Evolutionary conservation across 257 asterid species (phyloP), one percentile per base, ranked within the genome.

Genomic region (Gentiana dahurica): DNA sequence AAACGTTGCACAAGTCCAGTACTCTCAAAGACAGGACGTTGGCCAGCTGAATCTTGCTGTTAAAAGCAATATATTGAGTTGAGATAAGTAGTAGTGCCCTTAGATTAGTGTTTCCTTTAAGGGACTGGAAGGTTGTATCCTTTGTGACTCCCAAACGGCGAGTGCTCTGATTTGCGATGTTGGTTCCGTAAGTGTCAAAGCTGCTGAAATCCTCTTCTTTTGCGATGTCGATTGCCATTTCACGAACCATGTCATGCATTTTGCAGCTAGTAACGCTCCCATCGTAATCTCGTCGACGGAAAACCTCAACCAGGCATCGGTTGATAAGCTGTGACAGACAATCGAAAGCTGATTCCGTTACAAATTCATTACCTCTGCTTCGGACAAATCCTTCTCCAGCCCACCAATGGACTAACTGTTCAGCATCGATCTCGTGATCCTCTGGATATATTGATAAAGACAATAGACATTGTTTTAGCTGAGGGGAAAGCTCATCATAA

Each of bases 401-500:
- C 70, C 73, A 72, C 71, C 62, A 59, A 15, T 37, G 59, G 46
- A 55, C 53, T 61, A 72, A 10, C 48, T 63, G 70, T 8, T 67
- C 71, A 3, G 59, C 61, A 38, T 64, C 68, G 32, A 67, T 46
- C 49, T 59, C 71, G 36, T 51, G 63, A 54, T 67, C 68, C 52
- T 72, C 73, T 55, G 65, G 73, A 59, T 63, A 72, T 12, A 72
- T 60, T 13, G 74, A 64, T 51, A 68, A 60, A 49, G 71, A 63
- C 36, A 68, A 43, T 5, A 60, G 41, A 58, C 74, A 72, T 6
- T 58, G 68, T 49, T 68, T 67, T 38, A 68, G 53, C 34, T 34
- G 44, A 47, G 58, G 61, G 15, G 74, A 73, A 36, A 72, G 71
- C 73, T 68, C 74, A 52, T 72, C 74, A 57, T 68, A 72, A 46